Conservation (phyloP, 352 stramenopile species). For the Pythium dissotocum region DNA sequence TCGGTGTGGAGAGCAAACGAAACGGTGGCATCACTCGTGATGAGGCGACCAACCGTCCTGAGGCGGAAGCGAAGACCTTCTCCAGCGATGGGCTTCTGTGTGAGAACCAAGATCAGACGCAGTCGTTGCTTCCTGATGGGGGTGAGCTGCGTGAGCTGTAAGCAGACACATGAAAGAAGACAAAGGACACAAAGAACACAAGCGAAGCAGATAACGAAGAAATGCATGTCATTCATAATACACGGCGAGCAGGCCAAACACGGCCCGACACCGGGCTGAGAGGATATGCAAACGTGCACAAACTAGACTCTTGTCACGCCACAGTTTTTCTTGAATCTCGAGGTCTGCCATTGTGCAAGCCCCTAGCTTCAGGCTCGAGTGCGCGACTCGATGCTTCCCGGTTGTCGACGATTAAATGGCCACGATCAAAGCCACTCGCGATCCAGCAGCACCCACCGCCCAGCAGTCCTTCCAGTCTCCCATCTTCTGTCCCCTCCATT, state of each 20-base stretch:
- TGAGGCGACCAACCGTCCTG: not conserved
- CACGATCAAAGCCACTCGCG: slow-evolving; percentile 12
- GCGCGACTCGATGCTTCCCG: slow-evolving; percentile 28
- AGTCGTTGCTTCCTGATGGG: not conserved
- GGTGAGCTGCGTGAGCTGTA: not conserved
- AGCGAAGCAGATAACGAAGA: not conserved
- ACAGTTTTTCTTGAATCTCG: slow-evolving; percentile 27
- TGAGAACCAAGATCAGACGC: slow-evolving; percentile 15
- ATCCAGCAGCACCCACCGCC: slow-evolving; percentile 16
- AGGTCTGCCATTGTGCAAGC: slow-evolving; percentile 30
- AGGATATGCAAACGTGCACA: slow-evolving; percentile 9
- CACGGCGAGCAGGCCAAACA: not conserved
- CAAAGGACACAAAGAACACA: not conserved
- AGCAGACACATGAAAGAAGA: not conserved
- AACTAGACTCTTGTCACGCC: slow-evolving; percentile 13
- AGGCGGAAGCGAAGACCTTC: slow-evolving; percentile 16
- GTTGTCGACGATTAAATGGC: slow-evolving; percentile 14
- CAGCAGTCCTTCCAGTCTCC: not conserved
- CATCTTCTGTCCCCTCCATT: not conserved
- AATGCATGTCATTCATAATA: slow-evolving; percentile 8
- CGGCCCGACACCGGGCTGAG: not conserved
- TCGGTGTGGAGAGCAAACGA: not conserved
- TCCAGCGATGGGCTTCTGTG: slow-evolving; percentile 12
- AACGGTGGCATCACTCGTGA: not conserved
- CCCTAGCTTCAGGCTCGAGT: slow-evolving; percentile 29